A percentile compares a stretch with the other conserved stretches of the same genome.
These are phyloP conservation scores for Gyromitra esculenta DNA, from an alignment of 2,329 filamentous ascomycete species.

Conservation along the genomic window DNA sequence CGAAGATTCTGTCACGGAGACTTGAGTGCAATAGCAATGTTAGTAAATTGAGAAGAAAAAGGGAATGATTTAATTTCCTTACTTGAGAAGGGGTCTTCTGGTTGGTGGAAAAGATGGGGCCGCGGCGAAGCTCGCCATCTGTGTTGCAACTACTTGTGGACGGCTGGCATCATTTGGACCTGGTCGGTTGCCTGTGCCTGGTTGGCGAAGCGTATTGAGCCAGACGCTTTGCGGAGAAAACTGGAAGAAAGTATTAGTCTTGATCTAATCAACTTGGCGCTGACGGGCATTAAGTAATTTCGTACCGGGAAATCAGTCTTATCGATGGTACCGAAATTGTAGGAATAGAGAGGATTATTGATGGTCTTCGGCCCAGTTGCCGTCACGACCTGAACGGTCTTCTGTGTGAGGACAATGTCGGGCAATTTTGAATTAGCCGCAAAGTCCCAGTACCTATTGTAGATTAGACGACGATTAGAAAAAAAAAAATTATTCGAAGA, in stretches of 20 bases:
- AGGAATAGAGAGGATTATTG: constrained; percentile 71
- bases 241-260: not conserved
- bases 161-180: constrained; percentile 21
- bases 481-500: constrained; percentile 2
- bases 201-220: constrained; percentile 70
- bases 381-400: constrained; percentile 65
- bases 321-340: constrained; percentile 65
- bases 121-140: not conserved
- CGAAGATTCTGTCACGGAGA: constrained; percentile 72
- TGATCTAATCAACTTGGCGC: not conserved
- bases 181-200: constrained; percentile 59
- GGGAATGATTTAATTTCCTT: not conserved
- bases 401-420: constrained; percentile 49
- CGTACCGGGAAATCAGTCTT: constrained; percentile 41
- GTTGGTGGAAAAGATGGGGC: constrained; percentile 26
- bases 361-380: constrained; percentile 69
- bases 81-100: constrained; percentile 31
- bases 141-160: constrained; percentile 8
- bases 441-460: constrained; percentile 64
- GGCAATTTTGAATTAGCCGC: constrained; percentile 62
- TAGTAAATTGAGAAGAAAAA: not conserved
- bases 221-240: constrained; percentile 67
- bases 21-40: constrained; percentile 56
- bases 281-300: not conserved
- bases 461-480: constrained; percentile 5